These are phyloP conservation scores for Deinandra increscens DNA, from an alignment of 129 eudicot genomes.

Conservation along the genomic window DNA sequence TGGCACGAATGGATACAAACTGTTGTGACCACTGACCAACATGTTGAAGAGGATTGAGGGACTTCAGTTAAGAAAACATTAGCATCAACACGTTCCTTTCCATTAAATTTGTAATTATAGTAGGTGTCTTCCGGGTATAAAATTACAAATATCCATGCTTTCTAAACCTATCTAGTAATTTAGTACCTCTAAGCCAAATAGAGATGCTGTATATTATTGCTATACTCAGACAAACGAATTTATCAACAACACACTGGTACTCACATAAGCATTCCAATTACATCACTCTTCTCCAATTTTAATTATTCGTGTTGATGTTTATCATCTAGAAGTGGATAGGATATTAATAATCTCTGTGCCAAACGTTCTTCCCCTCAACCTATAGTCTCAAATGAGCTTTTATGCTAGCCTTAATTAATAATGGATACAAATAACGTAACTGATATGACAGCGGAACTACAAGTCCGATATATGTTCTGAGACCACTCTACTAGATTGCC, in stretches of 20 bases:
- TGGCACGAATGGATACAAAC: not conserved
- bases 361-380: not conserved
- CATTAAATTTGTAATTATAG: not conserved
- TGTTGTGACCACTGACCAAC: not conserved
- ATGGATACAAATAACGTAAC: not conserved
- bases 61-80: not conserved
- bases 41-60: not conserved
- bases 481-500: not conserved
- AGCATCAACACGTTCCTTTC: not conserved
- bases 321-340: not conserved
- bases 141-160: not conserved
- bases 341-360: not conserved
- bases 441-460: not conserved
- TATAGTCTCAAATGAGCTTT: constrained; percentile 1
- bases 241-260: not conserved
- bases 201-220: not conserved
- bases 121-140: not conserved
- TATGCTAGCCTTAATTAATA: no score
- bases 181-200: not conserved
- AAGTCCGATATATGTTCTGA: not conserved
- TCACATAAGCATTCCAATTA: not conserved
- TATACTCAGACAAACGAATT: not conserved
- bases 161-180: not conserved
- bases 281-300: not conserved
- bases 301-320: not conserved